phyloP scores from a whole-genome alignment of 2,329 filamentous ascomycete species.

The Hypoxylon sp. region DNA sequence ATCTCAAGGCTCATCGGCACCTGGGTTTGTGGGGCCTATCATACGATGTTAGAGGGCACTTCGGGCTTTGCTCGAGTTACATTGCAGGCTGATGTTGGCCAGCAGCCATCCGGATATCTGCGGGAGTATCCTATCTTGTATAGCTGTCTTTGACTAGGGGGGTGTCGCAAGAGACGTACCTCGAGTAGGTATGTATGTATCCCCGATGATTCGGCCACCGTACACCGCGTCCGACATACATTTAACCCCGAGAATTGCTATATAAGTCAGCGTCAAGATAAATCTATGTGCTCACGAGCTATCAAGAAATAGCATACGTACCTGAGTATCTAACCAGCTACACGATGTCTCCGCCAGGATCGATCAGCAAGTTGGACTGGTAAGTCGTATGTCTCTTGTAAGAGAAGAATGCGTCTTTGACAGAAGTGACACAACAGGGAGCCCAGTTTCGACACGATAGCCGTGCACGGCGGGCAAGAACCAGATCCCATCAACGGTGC shows the following conservation, averaged over 20 bases:
- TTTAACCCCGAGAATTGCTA: constrained; percentile 26
- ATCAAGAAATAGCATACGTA: constrained; percentile 7
- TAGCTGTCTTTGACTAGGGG: constrained; percentile 18
- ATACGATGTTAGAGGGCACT: constrained; percentile 26
- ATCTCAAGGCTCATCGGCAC: constrained; percentile 12
- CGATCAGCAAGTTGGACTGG: constrained; percentile 46
- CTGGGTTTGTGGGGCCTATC: constrained; percentile 27
- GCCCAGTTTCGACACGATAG: constrained; percentile 43
- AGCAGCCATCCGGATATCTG: constrained; percentile 22
- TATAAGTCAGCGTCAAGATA: constrained; percentile 10
- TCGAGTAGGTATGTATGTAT: constrained; percentile 6
- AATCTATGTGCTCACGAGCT: constrained; percentile 5
- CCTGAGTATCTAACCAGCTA: not conserved
- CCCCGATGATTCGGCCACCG: constrained; percentile 18
- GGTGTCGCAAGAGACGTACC: constrained; percentile 10
- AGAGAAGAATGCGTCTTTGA: constrained; percentile 25
- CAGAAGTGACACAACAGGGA: constrained; percentile 33
- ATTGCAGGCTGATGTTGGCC: constrained; percentile 31
- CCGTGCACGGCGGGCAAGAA: constrained; percentile 46
- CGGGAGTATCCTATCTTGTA: constrained; percentile 30
- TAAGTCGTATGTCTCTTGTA: constrained; percentile 27
- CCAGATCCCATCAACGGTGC: constrained; percentile 45
- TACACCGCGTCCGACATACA: constrained; percentile 18
- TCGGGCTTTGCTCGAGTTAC: constrained; percentile 37
- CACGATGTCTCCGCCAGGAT: constrained; percentile 45